Evolutionary conservation across 345 rosid species (phyloP), one percentile per base, ranked within the genome.

Genomic region (Eucalyptus caleyi): DNA sequence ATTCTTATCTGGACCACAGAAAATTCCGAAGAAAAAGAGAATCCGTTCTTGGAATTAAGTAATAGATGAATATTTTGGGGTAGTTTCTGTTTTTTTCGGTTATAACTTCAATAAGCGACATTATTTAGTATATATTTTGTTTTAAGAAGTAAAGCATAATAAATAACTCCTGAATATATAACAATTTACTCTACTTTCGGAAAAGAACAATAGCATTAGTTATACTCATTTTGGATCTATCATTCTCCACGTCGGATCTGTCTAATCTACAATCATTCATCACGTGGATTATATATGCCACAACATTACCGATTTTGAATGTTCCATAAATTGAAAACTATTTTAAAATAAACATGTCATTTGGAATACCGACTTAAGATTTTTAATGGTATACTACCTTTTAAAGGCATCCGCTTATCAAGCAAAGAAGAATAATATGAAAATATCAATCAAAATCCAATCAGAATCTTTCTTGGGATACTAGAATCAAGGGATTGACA

Each of bases 211-310:
- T 18, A 5, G 2, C 13, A 69, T 19, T 34, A 69, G 44, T 34
- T 69, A 34, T 9, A 53, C 14, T 19, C 26, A 34, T 69, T 40
- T 69, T 23, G 14, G 26, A 69, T 3, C 2, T 10, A 23, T 40
- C 47, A 5, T 21, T 77, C 16, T 37, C 5, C 27, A 77, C 15
- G 1, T 37, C 2, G 0, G 3, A 37, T 37, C 12, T 1, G 2
- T 27, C 9, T 3, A 2, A 16, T 5, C 2, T 5, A 4, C 45
- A 3, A 7, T 37, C 11, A 13, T 77, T 77, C 26, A 3, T 37
- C 83, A 40, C 5, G 5, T 11, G 27, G 11, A 77, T 77, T 42
- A 37, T 11, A 77, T 40, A 14, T 23, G 9, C 12, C 40, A 21
- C 2, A 5, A 37, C 7, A 72, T 4, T 19, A 11, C 5, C 5